Conservation (phyloP, 805 yeast species). For the Saturnispora galanensis region DNA sequence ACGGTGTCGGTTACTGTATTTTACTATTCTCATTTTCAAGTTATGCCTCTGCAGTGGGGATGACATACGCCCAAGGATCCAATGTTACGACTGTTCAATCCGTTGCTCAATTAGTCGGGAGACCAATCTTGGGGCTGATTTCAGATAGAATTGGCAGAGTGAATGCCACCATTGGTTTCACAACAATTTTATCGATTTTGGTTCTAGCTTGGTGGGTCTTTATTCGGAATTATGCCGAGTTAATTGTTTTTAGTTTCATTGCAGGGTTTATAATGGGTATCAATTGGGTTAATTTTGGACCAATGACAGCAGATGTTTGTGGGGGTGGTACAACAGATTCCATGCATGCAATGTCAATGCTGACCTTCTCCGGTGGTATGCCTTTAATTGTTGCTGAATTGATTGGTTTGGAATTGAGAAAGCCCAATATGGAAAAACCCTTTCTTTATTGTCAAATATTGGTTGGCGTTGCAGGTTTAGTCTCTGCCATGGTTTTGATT, state of each 20-base stretch:
- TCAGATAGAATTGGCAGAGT: constrained; percentile 41
- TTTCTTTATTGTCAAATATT: constrained; percentile 53
- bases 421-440: constrained; percentile 29
- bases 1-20: constrained; percentile 27
- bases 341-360: constrained; percentile 21
- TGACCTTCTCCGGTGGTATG: constrained; percentile 22
- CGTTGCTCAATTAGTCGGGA: constrained; percentile 39
- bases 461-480: constrained; percentile 39
- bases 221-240: constrained; percentile 30
- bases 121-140: constrained; percentile 38
- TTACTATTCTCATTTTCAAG: constrained; percentile 38
- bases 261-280: constrained; percentile 40
- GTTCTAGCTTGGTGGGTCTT: constrained; percentile 42
- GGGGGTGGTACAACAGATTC: constrained; percentile 25
- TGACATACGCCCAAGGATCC: constrained; percentile 35
- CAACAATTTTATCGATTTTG: constrained; percentile 29
- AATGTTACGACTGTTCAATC: constrained; percentile 37
- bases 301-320: constrained; percentile 28
- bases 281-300: constrained; percentile 30
- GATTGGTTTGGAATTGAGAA: constrained; percentile 22
- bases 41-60: constrained; percentile 41
- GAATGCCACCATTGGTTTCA: constrained; percentile 32
- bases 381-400: constrained; percentile 27
- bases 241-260: constrained; percentile 35
- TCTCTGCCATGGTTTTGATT: constrained; percentile 33